Evolutionary conservation across 2,329 filamentous ascomycete species (phyloP).

Genomic region (Teratosphaeria nubilosa): DNA sequence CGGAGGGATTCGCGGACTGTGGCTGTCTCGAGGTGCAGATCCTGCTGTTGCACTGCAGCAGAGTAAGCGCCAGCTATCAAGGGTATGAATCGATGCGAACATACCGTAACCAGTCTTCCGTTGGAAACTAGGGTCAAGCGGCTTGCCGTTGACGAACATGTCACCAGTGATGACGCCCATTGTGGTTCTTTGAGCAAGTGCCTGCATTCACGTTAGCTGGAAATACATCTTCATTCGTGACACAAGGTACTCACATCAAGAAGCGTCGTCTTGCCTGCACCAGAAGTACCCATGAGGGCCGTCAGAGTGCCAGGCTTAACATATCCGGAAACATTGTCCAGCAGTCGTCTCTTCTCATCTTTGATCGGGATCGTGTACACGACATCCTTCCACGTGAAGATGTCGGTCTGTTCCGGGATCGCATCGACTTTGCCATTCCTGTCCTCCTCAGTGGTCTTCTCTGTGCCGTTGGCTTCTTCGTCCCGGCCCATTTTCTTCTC

Average conservation of each 20-base stretch:
- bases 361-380: constrained; percentile 45
- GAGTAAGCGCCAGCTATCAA: neutral
- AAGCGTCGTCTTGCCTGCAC: constrained; percentile 53
- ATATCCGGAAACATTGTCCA: constrained; percentile 46
- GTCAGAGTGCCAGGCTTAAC: constrained; percentile 48
- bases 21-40: constrained; percentile 47
- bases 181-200: constrained; percentile 46
- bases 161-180: constrained; percentile 56
- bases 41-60: constrained; percentile 46
- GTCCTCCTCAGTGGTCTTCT: constrained; percentile 18
- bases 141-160: constrained; percentile 54
- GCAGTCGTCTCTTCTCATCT: constrained; percentile 39
- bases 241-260: constrained; percentile 33
- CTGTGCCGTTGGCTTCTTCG: constrained; percentile 24
- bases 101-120: constrained; percentile 54
- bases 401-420: constrained; percentile 32
- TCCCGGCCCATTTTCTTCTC: constrained; percentile 24
- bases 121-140: constrained; percentile 49
- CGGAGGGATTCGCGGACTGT: constrained; percentile 46
- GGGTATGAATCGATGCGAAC: neutral
- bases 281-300: constrained; percentile 14
- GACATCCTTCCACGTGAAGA: constrained; percentile 45
- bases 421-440: constrained; percentile 26
- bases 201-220: constrained; percentile 12
- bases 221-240: neutral